Percentiles rank a stretch among this genome's conserved stretches.
Conservation (phyloP, 164 flowering plant genomes). For the Vitis cinerea region DNA sequence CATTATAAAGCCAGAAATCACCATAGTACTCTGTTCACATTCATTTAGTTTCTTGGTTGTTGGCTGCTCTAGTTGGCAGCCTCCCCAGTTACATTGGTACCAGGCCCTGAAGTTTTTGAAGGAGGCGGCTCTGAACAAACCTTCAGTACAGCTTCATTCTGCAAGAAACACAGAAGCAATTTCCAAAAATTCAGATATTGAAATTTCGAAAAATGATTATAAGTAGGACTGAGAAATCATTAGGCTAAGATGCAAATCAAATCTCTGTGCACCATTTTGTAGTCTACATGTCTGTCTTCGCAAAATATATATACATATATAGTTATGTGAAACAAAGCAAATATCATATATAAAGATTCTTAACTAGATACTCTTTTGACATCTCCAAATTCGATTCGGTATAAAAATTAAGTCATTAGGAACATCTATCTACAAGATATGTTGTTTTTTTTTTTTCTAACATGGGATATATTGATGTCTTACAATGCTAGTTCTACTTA, state of each 20-base stretch:
- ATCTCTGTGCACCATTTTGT: no score
- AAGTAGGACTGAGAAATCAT: neutral
- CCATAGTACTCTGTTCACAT: neutral
- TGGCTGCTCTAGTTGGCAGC: slow-evolving; percentile 7
- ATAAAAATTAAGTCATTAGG: no score
- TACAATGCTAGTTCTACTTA: no score
- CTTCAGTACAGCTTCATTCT: slow-evolving; percentile 59
- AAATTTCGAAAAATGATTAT: neutral
- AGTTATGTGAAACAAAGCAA: no score
- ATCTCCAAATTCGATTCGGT: no score
- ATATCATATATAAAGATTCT: no score
- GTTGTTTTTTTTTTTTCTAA: no score
- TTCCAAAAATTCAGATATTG: neutral
- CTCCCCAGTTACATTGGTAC: slow-evolving; percentile 1
- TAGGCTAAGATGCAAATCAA: neutral
- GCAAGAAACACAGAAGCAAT: slow-evolving; percentile 8
- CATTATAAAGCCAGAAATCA: neutral
- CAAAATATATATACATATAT: no score
- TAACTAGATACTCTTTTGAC: no score
- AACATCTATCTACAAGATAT: no score
- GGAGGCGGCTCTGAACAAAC: slow-evolving; percentile 43
- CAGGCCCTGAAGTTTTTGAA: slow-evolving; percentile 14
- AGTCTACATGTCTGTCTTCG: no score
- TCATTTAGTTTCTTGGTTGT: slow-evolving; percentile 6
- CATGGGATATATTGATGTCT: no score